A percentile compares a stretch with the other conserved stretches of the same genome.
phyloP scores from a whole-genome alignment of 495 filamentous ascomycete genomes.

The Talaromyces ruber region DNA sequence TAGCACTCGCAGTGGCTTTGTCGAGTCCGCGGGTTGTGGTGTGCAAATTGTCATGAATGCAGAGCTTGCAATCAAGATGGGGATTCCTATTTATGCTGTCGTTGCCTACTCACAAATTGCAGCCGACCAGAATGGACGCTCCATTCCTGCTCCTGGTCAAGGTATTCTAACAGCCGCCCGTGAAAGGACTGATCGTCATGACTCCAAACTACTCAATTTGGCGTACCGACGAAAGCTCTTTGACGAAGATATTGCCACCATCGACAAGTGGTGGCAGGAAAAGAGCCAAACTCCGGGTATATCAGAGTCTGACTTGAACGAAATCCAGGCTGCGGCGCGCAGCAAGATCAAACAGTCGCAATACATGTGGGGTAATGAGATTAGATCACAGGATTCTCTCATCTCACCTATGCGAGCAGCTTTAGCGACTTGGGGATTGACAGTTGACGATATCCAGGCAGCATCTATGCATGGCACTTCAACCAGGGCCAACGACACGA shows the following conservation, averaged over 20 bases:
- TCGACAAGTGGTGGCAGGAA: constrained; percentile 89
- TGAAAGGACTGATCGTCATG: constrained; percentile 81
- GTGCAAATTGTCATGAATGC: constrained; percentile 98
- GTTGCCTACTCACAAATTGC: constrained; percentile 89
- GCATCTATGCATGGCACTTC: constrained; percentile 99
- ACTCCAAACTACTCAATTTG: constrained; percentile 87
- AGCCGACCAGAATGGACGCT: constrained; percentile 97
- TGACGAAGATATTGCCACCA: constrained; percentile 80
- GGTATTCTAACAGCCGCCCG: constrained; percentile 94
- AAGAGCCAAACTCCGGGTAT: constrained; percentile 58
- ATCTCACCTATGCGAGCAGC: constrained; percentile 94
- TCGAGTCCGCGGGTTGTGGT: constrained; percentile 98
- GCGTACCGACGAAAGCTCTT: constrained; percentile 93
- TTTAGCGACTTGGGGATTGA: constrained; percentile 93
- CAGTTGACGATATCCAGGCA: constrained; percentile 87
- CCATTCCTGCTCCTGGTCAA: constrained; percentile 90
- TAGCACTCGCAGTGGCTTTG: constrained; percentile 93
- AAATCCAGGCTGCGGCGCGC: constrained; percentile 75
- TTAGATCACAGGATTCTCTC: constrained; percentile 89
- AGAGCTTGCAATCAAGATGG: constrained; percentile 92
- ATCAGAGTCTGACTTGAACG: constrained; percentile 67
- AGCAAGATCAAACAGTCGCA: constrained; percentile 85
- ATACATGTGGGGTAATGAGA: constrained; percentile 87
- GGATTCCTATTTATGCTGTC: constrained; percentile 93
- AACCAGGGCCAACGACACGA: constrained; percentile 98